A percentile compares a stretch with the other conserved stretches of the same genome.
These are phyloP conservation scores for Ganoderma lingzhi DNA, from an alignment of 1,284 basidiomycete species.

Conservation along the genomic window DNA sequence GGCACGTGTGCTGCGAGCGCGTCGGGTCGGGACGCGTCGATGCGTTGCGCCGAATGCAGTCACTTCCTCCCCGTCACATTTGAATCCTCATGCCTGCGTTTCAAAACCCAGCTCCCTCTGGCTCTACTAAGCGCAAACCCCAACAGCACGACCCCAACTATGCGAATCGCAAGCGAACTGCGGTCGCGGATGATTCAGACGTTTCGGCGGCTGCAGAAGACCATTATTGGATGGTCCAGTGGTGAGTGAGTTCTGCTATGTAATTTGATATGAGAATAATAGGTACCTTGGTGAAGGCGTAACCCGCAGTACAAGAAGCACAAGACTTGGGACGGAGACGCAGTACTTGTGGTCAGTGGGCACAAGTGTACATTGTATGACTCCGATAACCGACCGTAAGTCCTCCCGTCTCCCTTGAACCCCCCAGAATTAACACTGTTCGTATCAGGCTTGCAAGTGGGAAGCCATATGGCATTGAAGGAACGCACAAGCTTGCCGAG, in stretches of 20 bases:
- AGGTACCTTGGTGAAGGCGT: constrained; percentile 56
- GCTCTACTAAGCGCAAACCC: constrained; percentile 40
- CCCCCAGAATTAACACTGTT: not conserved
- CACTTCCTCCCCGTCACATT: constrained; percentile 3
- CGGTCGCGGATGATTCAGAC: constrained; percentile 34
- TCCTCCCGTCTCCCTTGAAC: constrained; percentile 43
- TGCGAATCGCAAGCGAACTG: constrained; percentile 46
- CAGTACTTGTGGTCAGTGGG: constrained; percentile 63
- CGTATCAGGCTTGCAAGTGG: constrained; percentile 37
- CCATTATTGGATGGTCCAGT: constrained; percentile 76
- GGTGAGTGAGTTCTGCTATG: constrained; percentile 48
- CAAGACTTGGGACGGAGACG: constrained; percentile 93
- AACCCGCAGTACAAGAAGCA: constrained; percentile 86
- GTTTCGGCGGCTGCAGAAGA: constrained; percentile 38
- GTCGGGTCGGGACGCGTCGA: constrained; percentile 32
- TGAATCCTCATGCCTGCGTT: constrained; percentile 36
- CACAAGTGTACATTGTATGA: constrained; percentile 64
- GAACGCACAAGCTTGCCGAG: constrained; percentile 46
- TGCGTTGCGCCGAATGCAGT: constrained; percentile 5
- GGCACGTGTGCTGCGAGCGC: constrained; percentile 26
- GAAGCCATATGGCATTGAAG: constrained; percentile 45
- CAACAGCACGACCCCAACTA: constrained; percentile 39
- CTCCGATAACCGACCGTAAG: constrained; percentile 63
- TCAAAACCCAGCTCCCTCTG: constrained; percentile 26
- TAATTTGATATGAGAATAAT: not conserved